Percentiles rank a stretch among this genome's conserved stretches.
phyloP scores from a whole-genome alignment of 176 grass and related monocot genomes.

The Hordeum marinum region DNA sequence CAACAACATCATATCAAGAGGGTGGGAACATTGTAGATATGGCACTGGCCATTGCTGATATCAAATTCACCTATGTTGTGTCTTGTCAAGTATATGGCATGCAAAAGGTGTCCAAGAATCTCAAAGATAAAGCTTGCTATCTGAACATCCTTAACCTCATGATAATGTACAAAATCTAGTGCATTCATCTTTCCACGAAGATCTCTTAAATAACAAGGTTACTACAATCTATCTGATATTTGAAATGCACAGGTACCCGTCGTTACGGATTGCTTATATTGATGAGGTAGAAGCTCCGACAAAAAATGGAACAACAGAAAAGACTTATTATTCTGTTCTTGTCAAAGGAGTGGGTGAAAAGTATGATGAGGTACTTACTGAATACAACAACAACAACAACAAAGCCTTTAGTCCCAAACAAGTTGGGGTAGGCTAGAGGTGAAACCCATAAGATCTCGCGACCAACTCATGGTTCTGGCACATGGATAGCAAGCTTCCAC shows the following conservation, averaged over 20 bases:
- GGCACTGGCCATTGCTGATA: slow-evolving; percentile 64
- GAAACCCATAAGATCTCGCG: no score
- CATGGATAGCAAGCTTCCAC: no score
- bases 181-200: neutral
- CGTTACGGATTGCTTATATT: slow-evolving; percentile 85
- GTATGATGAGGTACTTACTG: slow-evolving; percentile 68
- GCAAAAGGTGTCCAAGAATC: slow-evolving; percentile 65
- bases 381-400: no score
- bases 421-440: no score
- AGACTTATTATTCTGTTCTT: slow-evolving; percentile 98
- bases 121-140: slow-evolving; percentile 54
- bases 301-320: slow-evolving; percentile 42
- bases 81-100: slow-evolving; percentile 91
- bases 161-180: slow-evolving; percentile 43
- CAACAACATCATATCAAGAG: slow-evolving; percentile 30
- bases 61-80: slow-evolving; percentile 97
- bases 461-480: no score
- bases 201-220: neutral
- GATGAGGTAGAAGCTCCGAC: slow-evolving; percentile 60
- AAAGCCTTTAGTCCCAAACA: no score
- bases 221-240: slow-evolving; percentile 17
- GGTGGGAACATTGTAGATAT: neutral
- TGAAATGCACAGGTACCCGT: slow-evolving; percentile 48
- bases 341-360: slow-evolving; percentile 76
- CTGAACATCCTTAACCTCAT: slow-evolving; percentile 89